These are phyloP conservation scores for Candolleomyces aberdarensis DNA, from an alignment of 768 basidiomycete genomes.

Conservation along the genomic window DNA sequence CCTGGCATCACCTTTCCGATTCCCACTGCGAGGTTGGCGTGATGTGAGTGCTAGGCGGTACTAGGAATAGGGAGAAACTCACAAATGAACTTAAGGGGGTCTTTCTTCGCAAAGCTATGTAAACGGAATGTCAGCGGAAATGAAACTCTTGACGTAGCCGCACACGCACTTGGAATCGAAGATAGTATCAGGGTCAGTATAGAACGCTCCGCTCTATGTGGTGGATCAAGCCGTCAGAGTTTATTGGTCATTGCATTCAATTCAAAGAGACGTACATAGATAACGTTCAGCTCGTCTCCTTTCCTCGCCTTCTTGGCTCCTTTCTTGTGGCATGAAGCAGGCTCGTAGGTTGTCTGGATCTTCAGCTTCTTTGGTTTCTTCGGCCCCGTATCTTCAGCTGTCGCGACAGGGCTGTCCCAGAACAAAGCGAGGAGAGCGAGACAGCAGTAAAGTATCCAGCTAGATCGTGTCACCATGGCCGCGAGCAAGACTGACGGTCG, in stretches of 20 bases:
- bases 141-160: background rate
- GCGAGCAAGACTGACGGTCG: too few species aligned
- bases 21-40: conserved; percentile 49
- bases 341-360: conserved; percentile 59
- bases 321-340: conserved; percentile 44
- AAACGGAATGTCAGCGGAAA: background rate
- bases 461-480: background rate
- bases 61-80: background rate
- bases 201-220: conserved; percentile 75
- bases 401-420: background rate
- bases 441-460: background rate
- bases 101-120: conserved; percentile 33
- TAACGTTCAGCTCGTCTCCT: conserved; percentile 66
- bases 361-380: conserved; percentile 46
- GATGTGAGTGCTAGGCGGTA: background rate
- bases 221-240: background rate
- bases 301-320: conserved; percentile 42
- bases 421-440: background rate
- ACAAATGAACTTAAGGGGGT: conserved; percentile 66
- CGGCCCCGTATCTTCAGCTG: background rate
- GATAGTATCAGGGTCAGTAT: conserved; percentile 61
- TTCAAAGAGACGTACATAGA: conserved; percentile 53
- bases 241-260: too few species aligned
- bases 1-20: conserved; percentile 78
- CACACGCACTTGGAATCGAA: conserved; percentile 80